Conservation (phyloP, 164 flowering plant species). For the Stephania japonica region DNA sequence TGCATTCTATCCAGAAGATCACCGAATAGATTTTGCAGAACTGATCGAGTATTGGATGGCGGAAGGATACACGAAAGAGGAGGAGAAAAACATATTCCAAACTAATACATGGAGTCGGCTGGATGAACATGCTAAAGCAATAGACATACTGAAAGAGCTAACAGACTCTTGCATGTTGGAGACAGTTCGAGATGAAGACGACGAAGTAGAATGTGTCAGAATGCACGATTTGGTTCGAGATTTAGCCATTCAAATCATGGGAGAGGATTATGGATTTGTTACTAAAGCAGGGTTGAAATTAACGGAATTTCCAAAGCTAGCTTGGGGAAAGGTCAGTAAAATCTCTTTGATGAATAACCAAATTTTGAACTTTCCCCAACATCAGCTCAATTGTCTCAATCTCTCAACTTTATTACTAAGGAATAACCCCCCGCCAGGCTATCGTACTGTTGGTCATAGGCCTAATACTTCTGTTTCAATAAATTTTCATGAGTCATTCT, state of each 20-base stretch:
- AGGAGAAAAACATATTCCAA: background rate
- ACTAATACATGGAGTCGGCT: background rate
- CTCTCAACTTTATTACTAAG: too few species aligned
- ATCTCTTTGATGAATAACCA: slow-evolving; percentile 15
- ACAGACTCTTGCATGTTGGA: slow-evolving; percentile 18
- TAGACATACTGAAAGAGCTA: slow-evolving; percentile 16
- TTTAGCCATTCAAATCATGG: slow-evolving; percentile 16
- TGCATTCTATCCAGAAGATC: slow-evolving; percentile 20
- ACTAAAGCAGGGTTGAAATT: slow-evolving; percentile 15
- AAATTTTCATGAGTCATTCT: too few species aligned
- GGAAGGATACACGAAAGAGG: slow-evolving; percentile 18
- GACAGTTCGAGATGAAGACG: background rate
- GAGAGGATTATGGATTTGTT: slow-evolving; percentile 5
- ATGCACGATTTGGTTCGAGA: slow-evolving; percentile 27
- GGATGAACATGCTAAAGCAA: slow-evolving; percentile 14
- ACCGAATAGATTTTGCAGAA: slow-evolving; percentile 5
- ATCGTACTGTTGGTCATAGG: too few species aligned
- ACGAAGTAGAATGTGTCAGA: slow-evolving; percentile 9
- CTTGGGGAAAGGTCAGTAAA: slow-evolving; percentile 8
- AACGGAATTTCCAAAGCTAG: slow-evolving; percentile 7
- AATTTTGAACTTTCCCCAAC: too few species aligned
- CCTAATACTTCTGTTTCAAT: too few species aligned
- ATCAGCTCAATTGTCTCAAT: too few species aligned
- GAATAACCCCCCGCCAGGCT: too few species aligned
- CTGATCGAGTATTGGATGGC: slow-evolving; percentile 20